Percentiles rank a stretch among this genome's conserved stretches.
phyloP scores from a whole-genome alignment of 495 filamentous ascomycete genomes.

The Tetracladium marchalianum region DNA sequence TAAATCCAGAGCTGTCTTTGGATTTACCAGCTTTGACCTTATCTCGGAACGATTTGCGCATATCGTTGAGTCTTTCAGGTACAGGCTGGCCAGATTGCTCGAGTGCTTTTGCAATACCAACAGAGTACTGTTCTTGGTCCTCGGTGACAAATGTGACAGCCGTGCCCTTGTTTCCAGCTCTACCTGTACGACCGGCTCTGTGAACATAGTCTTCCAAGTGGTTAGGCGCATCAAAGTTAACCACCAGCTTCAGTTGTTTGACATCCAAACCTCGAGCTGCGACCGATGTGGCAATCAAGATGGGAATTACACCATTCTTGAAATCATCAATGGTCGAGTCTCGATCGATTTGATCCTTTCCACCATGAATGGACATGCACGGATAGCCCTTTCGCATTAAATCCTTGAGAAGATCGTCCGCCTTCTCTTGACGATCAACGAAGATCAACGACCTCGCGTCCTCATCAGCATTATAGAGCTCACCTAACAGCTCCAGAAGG shows the following conservation, averaged over 20 bases:
- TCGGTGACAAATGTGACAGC: conserved; percentile 91
- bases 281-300: conserved; percentile 91
- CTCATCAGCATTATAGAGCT: conserved; percentile 78
- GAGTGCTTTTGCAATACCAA: conserved; percentile 89
- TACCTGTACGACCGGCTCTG: conserved; percentile 85
- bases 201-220: conserved; percentile 98
- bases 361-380: conserved; percentile 93
- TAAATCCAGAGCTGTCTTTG: conserved; percentile 79
- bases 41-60: conserved; percentile 61
- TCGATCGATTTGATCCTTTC: conserved; percentile 91
- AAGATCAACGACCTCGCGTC: conserved; percentile 87
- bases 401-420: conserved; percentile 73
- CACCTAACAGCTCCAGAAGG: conserved; percentile 75
- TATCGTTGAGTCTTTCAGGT: conserved; percentile 52
- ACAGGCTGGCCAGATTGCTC: conserved; percentile 78
- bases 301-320: conserved; percentile 80
- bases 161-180: conserved; percentile 89
- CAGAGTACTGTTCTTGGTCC: conserved; percentile 81
- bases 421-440: conserved; percentile 89
- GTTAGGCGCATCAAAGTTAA: conserved; percentile 95
- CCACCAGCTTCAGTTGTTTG: conserved; percentile 89
- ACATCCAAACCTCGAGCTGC: conserved; percentile 94
- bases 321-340: conserved; percentile 93
- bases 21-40: conserved; percentile 91
- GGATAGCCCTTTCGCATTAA: conserved; percentile 85